Evolutionary conservation across 2,329 filamentous ascomycete genomes (phyloP).

Genomic region (Trichoderma citrinoviride): DNA sequence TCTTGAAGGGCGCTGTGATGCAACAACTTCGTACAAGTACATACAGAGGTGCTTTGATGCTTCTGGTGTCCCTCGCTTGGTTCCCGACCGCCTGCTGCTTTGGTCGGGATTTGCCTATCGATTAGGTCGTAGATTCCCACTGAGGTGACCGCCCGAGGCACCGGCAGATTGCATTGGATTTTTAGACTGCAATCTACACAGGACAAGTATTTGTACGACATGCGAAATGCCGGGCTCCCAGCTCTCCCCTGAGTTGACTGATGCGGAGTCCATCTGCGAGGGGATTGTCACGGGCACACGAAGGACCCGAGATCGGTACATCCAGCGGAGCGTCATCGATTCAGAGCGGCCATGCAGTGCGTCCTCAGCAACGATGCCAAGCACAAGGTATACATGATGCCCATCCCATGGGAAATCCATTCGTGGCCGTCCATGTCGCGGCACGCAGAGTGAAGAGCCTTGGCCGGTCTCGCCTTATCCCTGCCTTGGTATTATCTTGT

Average conservation of each 20-base stretch:
- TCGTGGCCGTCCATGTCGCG: background rate
- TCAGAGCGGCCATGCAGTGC: background rate
- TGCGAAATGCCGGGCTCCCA: background rate
- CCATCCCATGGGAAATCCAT: no score
- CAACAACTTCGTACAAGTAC: background rate
- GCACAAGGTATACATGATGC: no score
- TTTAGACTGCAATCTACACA: background rate
- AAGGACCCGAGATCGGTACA: no score
- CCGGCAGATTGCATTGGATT: no score
- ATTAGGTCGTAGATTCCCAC: no score
- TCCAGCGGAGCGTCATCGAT: no score
- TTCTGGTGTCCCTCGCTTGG: background rate
- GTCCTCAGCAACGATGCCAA: background rate
- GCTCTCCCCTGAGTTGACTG: background rate
- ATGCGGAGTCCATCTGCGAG: background rate
- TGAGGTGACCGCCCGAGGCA: no score
- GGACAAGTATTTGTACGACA: background rate
- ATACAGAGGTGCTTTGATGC: background rate
- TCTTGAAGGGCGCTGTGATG: background rate
- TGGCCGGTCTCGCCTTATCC: background rate
- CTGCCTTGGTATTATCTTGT: background rate
- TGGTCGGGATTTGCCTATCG: background rate
- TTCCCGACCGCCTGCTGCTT: conserved; percentile 14
- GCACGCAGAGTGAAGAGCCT: no score
- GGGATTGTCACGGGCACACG: background rate